Evolutionary conservation across 2,329 filamentous ascomycete species (phyloP).

Genomic region (Aspergillus sojae): DNA sequence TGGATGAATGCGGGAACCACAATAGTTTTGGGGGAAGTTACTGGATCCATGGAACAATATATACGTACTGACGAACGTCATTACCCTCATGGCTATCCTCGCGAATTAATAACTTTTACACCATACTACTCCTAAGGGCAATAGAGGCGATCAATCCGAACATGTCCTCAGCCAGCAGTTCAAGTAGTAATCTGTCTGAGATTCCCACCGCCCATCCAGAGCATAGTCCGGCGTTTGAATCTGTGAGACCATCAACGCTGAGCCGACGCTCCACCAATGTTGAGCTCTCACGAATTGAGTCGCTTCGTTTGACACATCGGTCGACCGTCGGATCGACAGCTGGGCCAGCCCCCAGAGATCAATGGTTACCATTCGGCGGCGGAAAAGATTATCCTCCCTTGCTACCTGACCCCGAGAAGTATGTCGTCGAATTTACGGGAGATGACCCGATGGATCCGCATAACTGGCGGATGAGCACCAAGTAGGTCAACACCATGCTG

Average conservation of each 20-base stretch:
- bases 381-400: constrained; percentile 34
- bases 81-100: constrained; percentile 3
- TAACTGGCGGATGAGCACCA: constrained; percentile 53
- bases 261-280: constrained; percentile 28
- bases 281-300: constrained; percentile 33
- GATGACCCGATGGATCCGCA: constrained; percentile 56
- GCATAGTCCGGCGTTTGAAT: neutral
- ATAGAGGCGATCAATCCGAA: neutral
- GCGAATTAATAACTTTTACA: neutral
- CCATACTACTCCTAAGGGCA: neutral
- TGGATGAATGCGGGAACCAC: too few species aligned
- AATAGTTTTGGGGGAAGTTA: neutral
- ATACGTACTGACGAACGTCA: constrained; percentile 13
- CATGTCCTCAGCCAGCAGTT: neutral
- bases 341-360: constrained; percentile 20
- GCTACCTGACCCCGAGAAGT: constrained; percentile 55
- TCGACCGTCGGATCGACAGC: constrained; percentile 30
- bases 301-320: constrained; percentile 28
- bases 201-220: constrained; percentile 2
- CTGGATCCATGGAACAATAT: constrained; percentile 1
- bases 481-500: constrained; percentile 26
- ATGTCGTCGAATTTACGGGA: constrained; percentile 59
- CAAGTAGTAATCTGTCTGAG: constrained; percentile 1
- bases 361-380: constrained; percentile 35
- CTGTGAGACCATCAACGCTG: constrained; percentile 10